A percentile compares a stretch with the other conserved stretches of the same genome.
Evolutionary conservation across 2,329 filamentous ascomycete genomes (phyloP).

Genomic region (Metarhizium humberi): DNA sequence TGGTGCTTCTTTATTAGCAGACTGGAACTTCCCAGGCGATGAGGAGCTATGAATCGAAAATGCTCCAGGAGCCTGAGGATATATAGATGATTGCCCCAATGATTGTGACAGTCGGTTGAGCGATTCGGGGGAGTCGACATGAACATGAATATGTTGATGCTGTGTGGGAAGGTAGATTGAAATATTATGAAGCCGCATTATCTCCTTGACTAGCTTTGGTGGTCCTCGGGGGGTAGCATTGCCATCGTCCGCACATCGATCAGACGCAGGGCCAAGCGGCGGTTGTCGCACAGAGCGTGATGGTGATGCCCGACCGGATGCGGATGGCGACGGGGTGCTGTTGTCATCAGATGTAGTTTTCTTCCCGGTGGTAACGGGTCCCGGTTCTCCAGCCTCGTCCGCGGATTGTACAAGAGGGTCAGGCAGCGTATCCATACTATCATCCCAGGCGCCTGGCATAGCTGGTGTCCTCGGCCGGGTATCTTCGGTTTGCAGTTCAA

Average conservation of each 20-base stretch:
- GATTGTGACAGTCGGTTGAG: slow-evolving; percentile 19
- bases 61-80: slow-evolving; percentile 49
- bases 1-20: background rate
- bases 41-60: slow-evolving; percentile 37
- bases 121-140: slow-evolving; percentile 18
- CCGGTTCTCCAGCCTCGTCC: background rate
- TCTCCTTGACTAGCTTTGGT: slow-evolving; percentile 46
- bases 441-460: slow-evolving; percentile 47
- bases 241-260: slow-evolving; percentile 8
- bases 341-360: slow-evolving; percentile 9
- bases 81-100: slow-evolving; percentile 26
- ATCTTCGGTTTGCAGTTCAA: background rate
- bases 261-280: background rate
- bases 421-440: slow-evolving; percentile 6
- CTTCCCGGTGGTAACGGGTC: background rate
- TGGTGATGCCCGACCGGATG: slow-evolving; percentile 16
- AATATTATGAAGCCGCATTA: slow-evolving; percentile 39
- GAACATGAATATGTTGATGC: slow-evolving; percentile 33
- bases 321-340: slow-evolving; percentile 19
- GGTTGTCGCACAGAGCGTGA: background rate
- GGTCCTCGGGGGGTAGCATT: slow-evolving; percentile 41
- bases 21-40: background rate
- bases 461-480: background rate
- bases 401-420: background rate
- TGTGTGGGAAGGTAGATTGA: slow-evolving; percentile 45